Percentiles rank a stretch among this genome's conserved stretches.
Evolutionary conservation across 805 yeast species (phyloP).

Genomic region (Cephaloascus albidus): DNA sequence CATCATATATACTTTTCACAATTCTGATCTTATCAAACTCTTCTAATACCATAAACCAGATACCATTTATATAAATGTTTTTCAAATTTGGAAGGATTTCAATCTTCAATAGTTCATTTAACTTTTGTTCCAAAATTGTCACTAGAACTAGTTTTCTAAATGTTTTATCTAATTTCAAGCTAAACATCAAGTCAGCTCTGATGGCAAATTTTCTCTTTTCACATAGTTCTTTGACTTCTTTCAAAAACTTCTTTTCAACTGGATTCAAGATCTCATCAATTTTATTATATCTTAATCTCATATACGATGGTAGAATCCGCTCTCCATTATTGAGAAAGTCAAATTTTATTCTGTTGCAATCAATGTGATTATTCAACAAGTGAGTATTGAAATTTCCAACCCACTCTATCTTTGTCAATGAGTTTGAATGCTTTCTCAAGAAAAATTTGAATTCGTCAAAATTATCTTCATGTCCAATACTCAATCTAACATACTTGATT

Average conservation of each 20-base stretch:
- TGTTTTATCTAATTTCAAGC: neutral
- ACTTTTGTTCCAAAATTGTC: neutral
- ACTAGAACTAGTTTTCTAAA: neutral
- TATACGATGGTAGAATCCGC: neutral
- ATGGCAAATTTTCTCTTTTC: neutral
- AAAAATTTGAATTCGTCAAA: constrained; percentile 1
- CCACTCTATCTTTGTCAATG: constrained; percentile 3
- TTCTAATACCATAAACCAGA: neutral
- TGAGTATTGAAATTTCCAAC: constrained; percentile 2
- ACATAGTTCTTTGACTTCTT: neutral
- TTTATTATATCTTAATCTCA: neutral
- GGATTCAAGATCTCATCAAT: neutral
- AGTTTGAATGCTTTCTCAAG: neutral
- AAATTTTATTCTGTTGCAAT: constrained; percentile 1
- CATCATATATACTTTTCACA: neutral
- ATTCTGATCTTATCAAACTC: neutral
- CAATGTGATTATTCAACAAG: neutral
- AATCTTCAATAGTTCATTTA: neutral
- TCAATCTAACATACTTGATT: constrained; percentile 1
- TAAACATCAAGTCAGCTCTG: neutral
- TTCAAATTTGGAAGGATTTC: neutral
- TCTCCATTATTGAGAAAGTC: constrained; percentile 1
- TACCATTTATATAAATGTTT: neutral
- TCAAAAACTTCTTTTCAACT: neutral
- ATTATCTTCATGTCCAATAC: constrained; percentile 2